Percentiles rank a stretch among this genome's conserved stretches.
These are phyloP conservation scores for Polytolypa hystricis DNA, from an alignment of 2,329 filamentous ascomycete species.

Conservation along the genomic window DNA sequence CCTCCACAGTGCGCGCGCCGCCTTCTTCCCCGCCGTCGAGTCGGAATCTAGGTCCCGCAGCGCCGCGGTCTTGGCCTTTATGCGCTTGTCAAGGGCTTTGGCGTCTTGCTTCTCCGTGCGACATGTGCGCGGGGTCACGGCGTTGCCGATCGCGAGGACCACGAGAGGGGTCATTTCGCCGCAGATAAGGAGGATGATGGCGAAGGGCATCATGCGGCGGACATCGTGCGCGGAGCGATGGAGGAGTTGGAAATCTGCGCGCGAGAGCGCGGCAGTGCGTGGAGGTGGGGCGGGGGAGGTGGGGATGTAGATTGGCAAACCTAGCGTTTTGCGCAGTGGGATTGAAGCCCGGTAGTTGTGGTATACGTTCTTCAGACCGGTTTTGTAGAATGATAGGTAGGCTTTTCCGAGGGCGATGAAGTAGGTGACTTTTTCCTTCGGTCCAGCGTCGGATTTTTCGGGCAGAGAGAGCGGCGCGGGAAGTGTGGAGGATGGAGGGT, in stretches of 20 bases:
- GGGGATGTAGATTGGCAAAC: constrained; percentile 24
- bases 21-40: neutral
- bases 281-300: constrained; percentile 17
- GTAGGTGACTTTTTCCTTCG: constrained; percentile 25
- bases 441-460: constrained; percentile 31
- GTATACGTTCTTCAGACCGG: constrained; percentile 64
- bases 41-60: constrained; percentile 9
- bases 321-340: constrained; percentile 21
- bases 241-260: constrained; percentile 61
- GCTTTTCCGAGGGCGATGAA: constrained; percentile 52
- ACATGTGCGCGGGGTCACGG: constrained; percentile 68
- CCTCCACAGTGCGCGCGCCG: constrained; percentile 3
- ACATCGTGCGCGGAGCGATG: constrained; percentile 60
- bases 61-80: constrained; percentile 31
- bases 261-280: constrained; percentile 33
- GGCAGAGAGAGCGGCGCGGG: constrained; percentile 60
- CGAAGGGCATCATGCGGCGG: constrained; percentile 68
- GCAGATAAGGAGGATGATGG: constrained; percentile 60
- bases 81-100: constrained; percentile 41
- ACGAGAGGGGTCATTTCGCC: constrained; percentile 80
- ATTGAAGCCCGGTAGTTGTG: constrained; percentile 44
- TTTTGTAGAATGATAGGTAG: constrained; percentile 79
- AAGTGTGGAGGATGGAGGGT: constrained; percentile 62
- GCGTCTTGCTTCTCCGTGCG: constrained; percentile 66
- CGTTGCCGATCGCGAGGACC: constrained; percentile 56